Base-by-base conservation (phyloP, 306 rosid genomes). In the Citrullus mucosospermus region DNA sequence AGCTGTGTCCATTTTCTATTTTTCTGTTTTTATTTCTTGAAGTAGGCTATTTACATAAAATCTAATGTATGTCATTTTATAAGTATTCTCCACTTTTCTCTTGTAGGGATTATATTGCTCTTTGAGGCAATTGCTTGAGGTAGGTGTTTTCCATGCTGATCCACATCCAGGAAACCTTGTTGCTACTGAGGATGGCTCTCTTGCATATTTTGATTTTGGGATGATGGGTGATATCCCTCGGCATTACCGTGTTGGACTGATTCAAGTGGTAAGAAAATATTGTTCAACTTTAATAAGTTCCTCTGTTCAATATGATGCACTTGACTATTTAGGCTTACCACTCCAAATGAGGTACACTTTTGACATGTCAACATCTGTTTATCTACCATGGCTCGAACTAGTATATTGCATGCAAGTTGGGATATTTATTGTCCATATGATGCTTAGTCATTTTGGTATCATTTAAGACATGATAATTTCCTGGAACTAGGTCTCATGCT, bases 131-230 rank as follows among this genome's bases (percentile, higher is more conserved):
- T 79, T 95, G 88, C 97, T 95, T 71, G 99, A 92, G 88, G 92
- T 85, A 76, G 99, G 97, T 41, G 91, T 80, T 82, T 95, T 92
- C 83, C 99, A 95, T 86, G 99, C 99, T 34, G 99, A 92, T 80
- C 99, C 99, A 59, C 99, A 92, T 91, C 99, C 99, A 4, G 99
- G 99, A 81, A 95, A 95, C 85, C 97, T 95, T 76, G 99, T 95
- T 80, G 97, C 97, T 13, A 82, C 83, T 30, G 81, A 82, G 30
- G 85, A 85, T 79, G 99, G 97, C 62, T 82, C 91, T 69, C 93
- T 95, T 81, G 97, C 93, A 48, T 92, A 95, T 85, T 95, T 92
- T 85, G 97, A 95, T 86, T 95, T 95, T 78, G 99, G 99, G 86
- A 95, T 95, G 99, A 92, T 91, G 96, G 99, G 99, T 74, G 97